These are phyloP conservation scores for Pichia sp. DNA, from an alignment of 1,139 yeast genomes.

Conservation along the genomic window DNA sequence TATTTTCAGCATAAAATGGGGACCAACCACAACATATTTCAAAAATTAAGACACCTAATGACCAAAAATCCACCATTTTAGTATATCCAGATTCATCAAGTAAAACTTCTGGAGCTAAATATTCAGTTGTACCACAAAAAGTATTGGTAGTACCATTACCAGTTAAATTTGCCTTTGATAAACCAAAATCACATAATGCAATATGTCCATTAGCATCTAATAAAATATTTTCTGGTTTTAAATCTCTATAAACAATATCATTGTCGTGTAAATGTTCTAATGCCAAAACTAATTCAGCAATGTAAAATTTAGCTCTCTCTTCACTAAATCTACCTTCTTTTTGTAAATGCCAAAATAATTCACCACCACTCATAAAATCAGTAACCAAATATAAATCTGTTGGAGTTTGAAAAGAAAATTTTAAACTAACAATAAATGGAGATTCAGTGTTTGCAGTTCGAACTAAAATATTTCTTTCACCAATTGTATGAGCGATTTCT, in stretches of 20 bases:
- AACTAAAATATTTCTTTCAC: conserved; percentile 89
- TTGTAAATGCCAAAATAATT: conserved; percentile 94
- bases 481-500: conserved; percentile 96
- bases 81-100: conserved; percentile 81
- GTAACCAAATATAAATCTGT: conserved; percentile 87
- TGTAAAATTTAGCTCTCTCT: conserved; percentile 90
- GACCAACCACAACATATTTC: conserved; percentile 99
- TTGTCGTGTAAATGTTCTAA: conserved; percentile 88
- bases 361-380: conserved; percentile 98
- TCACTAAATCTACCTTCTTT: conserved; percentile 91
- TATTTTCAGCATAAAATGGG: conserved; percentile 96
- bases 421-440: conserved; percentile 88
- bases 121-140: conserved; percentile 96
- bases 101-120: conserved; percentile 74
- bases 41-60: conserved; percentile 71
- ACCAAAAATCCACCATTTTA: conserved; percentile 85
- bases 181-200: conserved; percentile 93
- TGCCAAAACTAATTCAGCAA: conserved; percentile 90
- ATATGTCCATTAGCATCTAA: conserved; percentile 96
- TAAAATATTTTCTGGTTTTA: conserved; percentile 90
- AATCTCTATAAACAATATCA: conserved; percentile 89
- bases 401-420: conserved; percentile 93
- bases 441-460: conserved; percentile 78
- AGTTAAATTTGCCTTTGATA: conserved; percentile 85
- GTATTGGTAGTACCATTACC: conserved; percentile 92